Base-by-base conservation (phyloP, 371 early-diverging fungal species). In the Cokeromyces recurvatus region DNA sequence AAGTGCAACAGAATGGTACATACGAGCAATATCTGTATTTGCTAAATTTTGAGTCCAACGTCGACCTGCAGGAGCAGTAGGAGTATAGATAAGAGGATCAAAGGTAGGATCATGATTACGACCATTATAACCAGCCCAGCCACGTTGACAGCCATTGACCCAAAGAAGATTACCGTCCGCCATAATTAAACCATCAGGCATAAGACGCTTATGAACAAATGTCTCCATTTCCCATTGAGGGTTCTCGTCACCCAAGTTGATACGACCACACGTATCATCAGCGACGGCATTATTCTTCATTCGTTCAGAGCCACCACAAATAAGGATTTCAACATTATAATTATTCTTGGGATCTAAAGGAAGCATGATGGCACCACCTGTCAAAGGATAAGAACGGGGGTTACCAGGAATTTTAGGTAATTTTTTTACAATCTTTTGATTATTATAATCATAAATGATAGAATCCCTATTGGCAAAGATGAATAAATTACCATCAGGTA, bases 1-100 rank as follows among this genome's bases (percentile, higher is more conserved):
- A n/a, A 73, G 62, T 0, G 84, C 84, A 2, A 78, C 78, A 0
- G 86, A 85, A 51, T 85, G 84, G 48, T 85, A 85, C 77, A 85
- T 74, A 24, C 87, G 67, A 0, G 85, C 77, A 64, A 85, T 79
- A 46, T 77, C 69, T 14, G 84, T 78, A 16, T 50, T 51, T 4
- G 68, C 74, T 14, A 74, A 38, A 1, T 58, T 66, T 17, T 71
- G 58, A 4, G 52, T 57, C 79, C 78, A 79, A 16, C 78, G 69
- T n/a, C 73, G 22, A 2, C 77, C 81, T 6, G 48, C 31, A 2
- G 74, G 66, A 20, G 68, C 62, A 8, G 52, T 46, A 20, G 79
- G 81, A 16, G 77, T 68, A 51, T 85, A 87, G 21, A 85, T 63
- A 10, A 75, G 38, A 4, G 86, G 83, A 16, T 67, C 71, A 47